Evolutionary conservation across 768 basidiomycete species (phyloP).

Genomic region (Polyporus arcularius): DNA sequence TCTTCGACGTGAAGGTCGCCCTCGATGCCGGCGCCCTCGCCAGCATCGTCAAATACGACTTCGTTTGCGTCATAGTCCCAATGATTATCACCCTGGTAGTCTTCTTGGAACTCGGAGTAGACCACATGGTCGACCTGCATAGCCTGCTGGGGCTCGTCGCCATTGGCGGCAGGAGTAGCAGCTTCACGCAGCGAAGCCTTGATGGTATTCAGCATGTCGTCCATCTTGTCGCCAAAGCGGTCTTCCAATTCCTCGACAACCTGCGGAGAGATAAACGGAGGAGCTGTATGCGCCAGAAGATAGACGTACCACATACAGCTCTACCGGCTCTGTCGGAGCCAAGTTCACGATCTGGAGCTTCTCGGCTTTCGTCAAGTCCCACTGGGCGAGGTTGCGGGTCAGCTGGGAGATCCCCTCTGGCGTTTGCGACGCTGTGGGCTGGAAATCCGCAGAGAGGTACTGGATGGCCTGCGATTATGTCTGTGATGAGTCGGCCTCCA

Average conservation of each 20-base stretch:
- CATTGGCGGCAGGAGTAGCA: background rate
- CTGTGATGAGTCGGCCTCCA: conserved; percentile 13
- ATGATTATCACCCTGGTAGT: conserved; percentile 28
- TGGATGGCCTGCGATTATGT: conserved; percentile 70
- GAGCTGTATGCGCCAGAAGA: background rate
- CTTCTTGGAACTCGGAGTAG: conserved; percentile 19
- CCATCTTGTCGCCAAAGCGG: conserved; percentile 69
- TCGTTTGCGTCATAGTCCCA: conserved; percentile 50
- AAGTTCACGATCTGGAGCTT: conserved; percentile 92
- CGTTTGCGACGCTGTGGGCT: conserved; percentile 68
- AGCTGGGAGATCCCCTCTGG: conserved; percentile 64
- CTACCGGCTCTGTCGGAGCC: conserved; percentile 77
- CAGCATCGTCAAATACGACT: conserved; percentile 63
- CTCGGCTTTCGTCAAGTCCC: conserved; percentile 85
- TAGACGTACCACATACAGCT: conserved; percentile 81
- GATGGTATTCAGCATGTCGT: conserved; percentile 64
- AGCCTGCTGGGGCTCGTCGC: background rate
- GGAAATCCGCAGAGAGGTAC: conserved; percentile 76
- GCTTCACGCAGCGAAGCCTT: conserved; percentile 39
- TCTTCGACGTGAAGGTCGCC: conserved; percentile 74
- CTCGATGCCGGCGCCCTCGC: conserved; percentile 66
- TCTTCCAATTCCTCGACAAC: conserved; percentile 92
- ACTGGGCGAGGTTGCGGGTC: conserved; percentile 64
- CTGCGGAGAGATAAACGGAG: conserved; percentile 41
- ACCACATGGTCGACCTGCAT: conserved; percentile 8